These are phyloP conservation scores for Datura wrightii DNA, from an alignment of 257 asterid genomes.

Conservation along the genomic window DNA sequence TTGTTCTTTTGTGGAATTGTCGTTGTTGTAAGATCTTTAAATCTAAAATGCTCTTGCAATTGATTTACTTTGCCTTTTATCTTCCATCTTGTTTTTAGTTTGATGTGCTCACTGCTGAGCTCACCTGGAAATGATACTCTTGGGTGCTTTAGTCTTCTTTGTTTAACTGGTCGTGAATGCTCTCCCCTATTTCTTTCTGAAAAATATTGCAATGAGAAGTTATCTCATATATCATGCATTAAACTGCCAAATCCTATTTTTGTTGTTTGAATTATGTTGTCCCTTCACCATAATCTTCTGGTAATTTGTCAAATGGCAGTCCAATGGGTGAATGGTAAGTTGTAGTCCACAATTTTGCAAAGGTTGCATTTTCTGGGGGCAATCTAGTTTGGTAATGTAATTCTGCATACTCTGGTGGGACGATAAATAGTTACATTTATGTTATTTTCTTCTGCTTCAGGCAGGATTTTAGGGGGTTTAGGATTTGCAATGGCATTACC, in stretches of 20 bases:
- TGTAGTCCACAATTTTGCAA: not conserved
- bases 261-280: not conserved
- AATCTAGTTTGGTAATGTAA: constrained; percentile 9
- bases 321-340: not conserved
- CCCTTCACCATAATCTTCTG: not conserved
- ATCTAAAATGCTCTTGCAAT: constrained; percentile 18
- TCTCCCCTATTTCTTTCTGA: not conserved
- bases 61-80: constrained; percentile 2
- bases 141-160: constrained; percentile 9
- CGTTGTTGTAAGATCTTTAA: not conserved
- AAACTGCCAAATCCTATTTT: not conserved
- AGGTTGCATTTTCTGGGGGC: not conserved
- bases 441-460: constrained; percentile 2
- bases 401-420: not conserved
- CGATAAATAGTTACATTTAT: constrained; percentile 1
- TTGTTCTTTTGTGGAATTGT: not conserved
- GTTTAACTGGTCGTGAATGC: not conserved
- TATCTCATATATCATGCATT: not conserved
- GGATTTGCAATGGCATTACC: constrained; percentile 1
- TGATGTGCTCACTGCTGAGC: not conserved
- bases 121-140: not conserved
- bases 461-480: not conserved
- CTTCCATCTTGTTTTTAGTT: not conserved
- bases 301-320: constrained; percentile 8
- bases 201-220: not conserved